A percentile compares a stretch with the other conserved stretches of the same genome.
phyloP scores from a whole-genome alignment of 192 early-diverging fungal species.

The Coemansia asiatica region DNA sequence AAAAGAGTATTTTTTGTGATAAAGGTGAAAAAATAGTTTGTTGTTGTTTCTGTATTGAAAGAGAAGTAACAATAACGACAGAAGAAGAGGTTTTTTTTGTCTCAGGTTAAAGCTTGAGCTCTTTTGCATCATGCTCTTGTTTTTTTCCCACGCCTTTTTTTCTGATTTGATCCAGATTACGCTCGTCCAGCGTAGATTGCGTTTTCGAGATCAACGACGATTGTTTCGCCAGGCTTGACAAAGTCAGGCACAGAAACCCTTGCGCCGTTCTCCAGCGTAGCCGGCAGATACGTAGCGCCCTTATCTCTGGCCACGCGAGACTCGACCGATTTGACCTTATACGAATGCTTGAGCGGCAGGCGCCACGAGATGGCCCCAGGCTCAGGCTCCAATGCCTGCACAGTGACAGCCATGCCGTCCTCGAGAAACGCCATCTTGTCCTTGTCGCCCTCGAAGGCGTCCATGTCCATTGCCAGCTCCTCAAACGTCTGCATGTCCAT shows the following conservation, averaged over 20 bases:
- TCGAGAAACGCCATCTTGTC: conserved; percentile 48
- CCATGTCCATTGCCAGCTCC: conserved; percentile 61
- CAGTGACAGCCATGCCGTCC: conserved; percentile 60
- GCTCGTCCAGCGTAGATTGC: conserved; percentile 65
- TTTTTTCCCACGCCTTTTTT: too few relatives aligned
- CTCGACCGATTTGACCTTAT: conserved; percentile 59
- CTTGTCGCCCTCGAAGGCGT: conserved; percentile 62
- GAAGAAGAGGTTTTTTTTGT: too few relatives aligned
- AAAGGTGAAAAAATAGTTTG: background rate
- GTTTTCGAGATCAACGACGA: conserved; percentile 69
- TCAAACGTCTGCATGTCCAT: conserved; percentile 73
- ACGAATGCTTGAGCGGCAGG: conserved; percentile 60
- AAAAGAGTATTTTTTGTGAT: conserved; percentile 2
- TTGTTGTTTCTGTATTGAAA: too few relatives aligned
- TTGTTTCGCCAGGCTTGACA: conserved; percentile 72
- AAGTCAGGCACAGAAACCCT: conserved; percentile 79
- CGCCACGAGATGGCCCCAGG: conserved; percentile 62
- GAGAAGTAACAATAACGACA: too few relatives aligned
- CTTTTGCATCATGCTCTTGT: too few relatives aligned
- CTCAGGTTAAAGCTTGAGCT: too few relatives aligned
- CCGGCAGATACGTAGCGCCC: conserved; percentile 68
- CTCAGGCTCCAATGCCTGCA: conserved; percentile 61
- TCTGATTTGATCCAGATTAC: background rate
- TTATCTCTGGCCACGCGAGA: conserved; percentile 61
- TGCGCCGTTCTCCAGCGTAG: conserved; percentile 64